phyloP scores from a whole-genome alignment of 164 flowering plant species.

The Liquidambar formosana region DNA sequence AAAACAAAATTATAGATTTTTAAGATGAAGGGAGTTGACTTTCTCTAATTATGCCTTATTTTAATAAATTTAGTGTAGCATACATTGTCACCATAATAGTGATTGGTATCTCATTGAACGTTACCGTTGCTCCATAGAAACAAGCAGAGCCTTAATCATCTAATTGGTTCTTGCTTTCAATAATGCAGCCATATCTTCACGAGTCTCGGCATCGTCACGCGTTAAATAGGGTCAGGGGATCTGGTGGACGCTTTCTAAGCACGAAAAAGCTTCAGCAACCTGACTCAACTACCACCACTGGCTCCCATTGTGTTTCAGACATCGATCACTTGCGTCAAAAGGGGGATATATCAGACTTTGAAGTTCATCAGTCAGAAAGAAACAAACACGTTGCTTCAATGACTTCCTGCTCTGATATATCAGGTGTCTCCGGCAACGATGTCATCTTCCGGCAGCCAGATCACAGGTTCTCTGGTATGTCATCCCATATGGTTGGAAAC shows the following conservation, averaged over 20 bases:
- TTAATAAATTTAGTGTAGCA: too few relatives aligned
- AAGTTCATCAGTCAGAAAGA: conserved; percentile 25
- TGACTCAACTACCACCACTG: conserved; percentile 9
- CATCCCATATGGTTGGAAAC: conserved; percentile 33
- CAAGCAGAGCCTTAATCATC: background rate
- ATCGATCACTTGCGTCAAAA: conserved; percentile 18
- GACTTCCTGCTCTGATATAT: conserved; percentile 29
- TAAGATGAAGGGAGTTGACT: too few relatives aligned
- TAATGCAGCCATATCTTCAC: conserved; percentile 75
- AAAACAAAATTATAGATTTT: too few relatives aligned
- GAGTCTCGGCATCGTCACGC: conserved; percentile 93
- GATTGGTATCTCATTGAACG: background rate
- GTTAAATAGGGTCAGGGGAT: conserved; percentile 71
- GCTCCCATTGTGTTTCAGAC: conserved; percentile 13
- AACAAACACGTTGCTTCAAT: conserved; percentile 25
- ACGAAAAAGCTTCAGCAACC: conserved; percentile 47
- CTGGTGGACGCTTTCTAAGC: conserved; percentile 88
- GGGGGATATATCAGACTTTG: conserved; percentile 22
- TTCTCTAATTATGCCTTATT: too few relatives aligned
- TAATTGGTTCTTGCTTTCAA: background rate
- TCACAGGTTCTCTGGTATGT: conserved; percentile 31
- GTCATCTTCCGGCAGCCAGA: conserved; percentile 33
- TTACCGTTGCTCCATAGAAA: background rate
- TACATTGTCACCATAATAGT: background rate
- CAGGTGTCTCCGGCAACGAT: conserved; percentile 28